A percentile compares a stretch with the other conserved stretches of the same genome.
Evolutionary conservation across 2,329 filamentous ascomycete species (phyloP).

Genomic region (Trichophyton rubrum): DNA sequence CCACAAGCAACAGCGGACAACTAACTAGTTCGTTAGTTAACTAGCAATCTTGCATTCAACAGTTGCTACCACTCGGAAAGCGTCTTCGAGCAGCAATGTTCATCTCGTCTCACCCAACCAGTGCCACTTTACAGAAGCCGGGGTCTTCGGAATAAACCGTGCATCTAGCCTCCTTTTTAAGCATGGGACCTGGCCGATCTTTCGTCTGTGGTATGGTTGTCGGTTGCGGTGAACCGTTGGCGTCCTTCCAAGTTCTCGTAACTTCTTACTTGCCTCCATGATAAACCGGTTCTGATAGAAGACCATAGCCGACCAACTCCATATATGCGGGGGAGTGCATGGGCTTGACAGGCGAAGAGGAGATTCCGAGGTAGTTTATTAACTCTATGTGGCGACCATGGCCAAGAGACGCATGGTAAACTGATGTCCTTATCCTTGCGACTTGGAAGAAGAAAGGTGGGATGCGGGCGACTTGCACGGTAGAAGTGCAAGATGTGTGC

Average conservation of each 20-base stretch:
- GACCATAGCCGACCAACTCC: not conserved
- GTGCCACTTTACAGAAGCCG: not conserved
- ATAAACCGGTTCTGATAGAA: not conserved
- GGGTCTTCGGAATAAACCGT: not conserved
- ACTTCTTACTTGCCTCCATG: not conserved
- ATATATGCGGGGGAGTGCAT: not conserved
- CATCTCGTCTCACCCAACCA: not conserved
- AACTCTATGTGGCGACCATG: not conserved
- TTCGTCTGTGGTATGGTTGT: not conserved
- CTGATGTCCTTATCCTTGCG: not conserved
- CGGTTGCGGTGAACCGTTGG: not conserved
- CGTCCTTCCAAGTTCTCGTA: not conserved
- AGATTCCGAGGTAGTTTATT: not conserved
- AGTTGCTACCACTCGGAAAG: not conserved
- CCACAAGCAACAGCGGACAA: not conserved
- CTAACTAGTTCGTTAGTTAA: no score
- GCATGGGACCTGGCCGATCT: not conserved
- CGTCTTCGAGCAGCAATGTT: not conserved
- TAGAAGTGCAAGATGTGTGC: not conserved
- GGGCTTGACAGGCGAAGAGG: not conserved
- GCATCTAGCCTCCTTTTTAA: not conserved
- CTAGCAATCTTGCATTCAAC: not conserved
- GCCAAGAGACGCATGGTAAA: conserved; percentile 1
- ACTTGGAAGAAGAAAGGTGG: not conserved
- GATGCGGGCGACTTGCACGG: not conserved